A percentile compares a stretch with the other conserved stretches of the same genome.
Conservation (phyloP, 805 yeast genomes). For the Metschnikowia colocasiae region DNA sequence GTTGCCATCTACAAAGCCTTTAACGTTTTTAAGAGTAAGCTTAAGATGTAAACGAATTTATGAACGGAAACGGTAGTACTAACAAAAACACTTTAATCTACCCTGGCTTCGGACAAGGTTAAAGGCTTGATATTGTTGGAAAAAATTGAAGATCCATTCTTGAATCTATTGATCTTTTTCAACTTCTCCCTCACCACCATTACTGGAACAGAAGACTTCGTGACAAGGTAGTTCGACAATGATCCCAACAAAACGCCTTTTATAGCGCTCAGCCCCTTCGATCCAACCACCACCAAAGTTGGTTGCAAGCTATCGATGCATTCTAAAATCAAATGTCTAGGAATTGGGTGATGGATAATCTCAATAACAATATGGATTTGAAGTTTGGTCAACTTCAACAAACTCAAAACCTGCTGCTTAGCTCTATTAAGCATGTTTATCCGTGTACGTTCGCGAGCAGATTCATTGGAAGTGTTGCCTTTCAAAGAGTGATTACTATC, state of each 20-base stretch:
- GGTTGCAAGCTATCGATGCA: conserved; percentile 69
- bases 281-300: conserved; percentile 70
- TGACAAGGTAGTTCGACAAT: conserved; percentile 66
- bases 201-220: conserved; percentile 69
- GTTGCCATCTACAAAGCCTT: not conserved
- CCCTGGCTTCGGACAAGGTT: conserved; percentile 46
- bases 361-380: conserved; percentile 73
- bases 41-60: not conserved
- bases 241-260: conserved; percentile 74
- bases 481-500: conserved; percentile 41
- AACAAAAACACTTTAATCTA: conserved; percentile 25
- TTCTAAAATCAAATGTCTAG: conserved; percentile 66
- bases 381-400: conserved; percentile 61
- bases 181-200: conserved; percentile 76
- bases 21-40: not conserved
- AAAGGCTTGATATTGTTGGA: conserved; percentile 54
- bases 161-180: conserved; percentile 61
- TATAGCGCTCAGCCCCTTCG: conserved; percentile 67
- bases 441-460: conserved; percentile 34
- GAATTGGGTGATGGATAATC: conserved; percentile 72
- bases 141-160: conserved; percentile 46
- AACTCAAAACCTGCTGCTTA: conserved; percentile 42
- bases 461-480: conserved; percentile 35
- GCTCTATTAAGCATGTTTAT: conserved; percentile 41
- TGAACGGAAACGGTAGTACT: not conserved